These are phyloP conservation scores for Lyophyllum shimeji DNA, from an alignment of 768 basidiomycete species.

Conservation along the genomic window DNA sequence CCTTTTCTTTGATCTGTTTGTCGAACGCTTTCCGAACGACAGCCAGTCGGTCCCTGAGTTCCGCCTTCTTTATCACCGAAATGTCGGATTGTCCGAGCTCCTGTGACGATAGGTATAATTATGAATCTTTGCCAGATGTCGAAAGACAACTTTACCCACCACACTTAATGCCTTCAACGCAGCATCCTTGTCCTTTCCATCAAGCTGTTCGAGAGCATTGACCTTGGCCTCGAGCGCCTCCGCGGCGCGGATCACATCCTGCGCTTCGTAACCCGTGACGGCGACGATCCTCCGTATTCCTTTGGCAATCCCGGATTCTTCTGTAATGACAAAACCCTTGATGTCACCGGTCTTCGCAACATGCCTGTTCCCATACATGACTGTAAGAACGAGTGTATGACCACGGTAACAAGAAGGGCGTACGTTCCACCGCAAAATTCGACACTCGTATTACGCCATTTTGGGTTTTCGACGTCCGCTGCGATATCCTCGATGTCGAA, in stretches of 20 bases:
- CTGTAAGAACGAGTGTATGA: neutral
- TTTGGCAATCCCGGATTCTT: slow-evolving; percentile 97
- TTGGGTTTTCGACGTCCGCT: slow-evolving; percentile 82
- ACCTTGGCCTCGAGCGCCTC: slow-evolving; percentile 62
- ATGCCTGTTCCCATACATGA: slow-evolving; percentile 52
- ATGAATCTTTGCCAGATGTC: neutral
- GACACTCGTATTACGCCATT: slow-evolving; percentile 89
- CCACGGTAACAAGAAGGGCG: slow-evolving; percentile 31
- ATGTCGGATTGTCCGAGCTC: slow-evolving; percentile 90
- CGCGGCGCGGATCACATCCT: slow-evolving; percentile 72
- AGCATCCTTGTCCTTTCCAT: slow-evolving; percentile 83
- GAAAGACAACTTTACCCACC: slow-evolving; percentile 44
- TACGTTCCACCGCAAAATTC: slow-evolving; percentile 99
- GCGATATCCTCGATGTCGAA: slow-evolving; percentile 85
- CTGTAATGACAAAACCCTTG: slow-evolving; percentile 92
- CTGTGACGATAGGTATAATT: slow-evolving; percentile 38
- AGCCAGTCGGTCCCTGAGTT: slow-evolving; percentile 72
- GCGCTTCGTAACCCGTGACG: slow-evolving; percentile 92
- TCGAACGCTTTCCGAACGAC: slow-evolving; percentile 79
- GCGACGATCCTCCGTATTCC: slow-evolving; percentile 94
- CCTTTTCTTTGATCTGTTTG: slow-evolving; percentile 81
- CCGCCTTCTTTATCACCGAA: slow-evolving; percentile 78
- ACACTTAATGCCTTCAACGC: slow-evolving; percentile 79
- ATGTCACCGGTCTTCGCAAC: slow-evolving; percentile 97
- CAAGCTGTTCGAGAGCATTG: slow-evolving; percentile 54